Base-by-base conservation (phyloP, 2,329 filamentous ascomycete genomes). In the Chaetomium globosum region DNA sequence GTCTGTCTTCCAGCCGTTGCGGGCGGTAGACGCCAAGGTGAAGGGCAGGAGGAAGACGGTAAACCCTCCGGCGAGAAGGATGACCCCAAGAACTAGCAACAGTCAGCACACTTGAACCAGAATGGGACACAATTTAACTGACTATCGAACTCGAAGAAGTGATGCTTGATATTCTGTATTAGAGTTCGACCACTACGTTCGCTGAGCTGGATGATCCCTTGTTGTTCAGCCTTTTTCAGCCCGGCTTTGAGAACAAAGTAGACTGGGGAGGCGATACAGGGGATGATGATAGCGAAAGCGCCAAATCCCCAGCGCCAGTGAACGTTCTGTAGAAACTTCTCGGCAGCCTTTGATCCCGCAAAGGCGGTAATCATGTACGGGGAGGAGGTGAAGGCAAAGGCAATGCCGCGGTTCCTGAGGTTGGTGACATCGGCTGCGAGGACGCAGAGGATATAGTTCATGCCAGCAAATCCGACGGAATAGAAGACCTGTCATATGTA, bases 351-450 rank as follows among this genome's bases (percentile, higher is more conserved):
- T n/a, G 39, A 43, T 16, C 86, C 85, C 53, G 85, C 81, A 76
- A 87, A 89, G 1, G 87, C 85, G 0, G 86, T 88, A 63, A 86
- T 81, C 56, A 90, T 81, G 73, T 86, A 87, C 1, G 88, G 87
- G 0, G 87, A 83, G 46, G 83, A 81, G 30, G 86, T 86, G 67
- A 89, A 82, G 5, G 85, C 85, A 48, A 85, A 84, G 10, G 87
- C 82, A 65, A 90, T 79, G 10, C 83, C 85, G 72, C 88, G 83
- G 71, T 88, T 88, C 73, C 84, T 82, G 21, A 90, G 76, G 46
- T 82, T 82, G 19, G 87, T 83, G 51, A 83, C 79, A 3, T 81
- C 39, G 39, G 39, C 39, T 7, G 39, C 39, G 1, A 43, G 39
- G 39, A 43, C 39, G 39, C 39, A 43, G 16, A 43, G 39, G 13